phyloP scores from a whole-genome alignment of 441 rosid species.

The Viola pubescens region DNA sequence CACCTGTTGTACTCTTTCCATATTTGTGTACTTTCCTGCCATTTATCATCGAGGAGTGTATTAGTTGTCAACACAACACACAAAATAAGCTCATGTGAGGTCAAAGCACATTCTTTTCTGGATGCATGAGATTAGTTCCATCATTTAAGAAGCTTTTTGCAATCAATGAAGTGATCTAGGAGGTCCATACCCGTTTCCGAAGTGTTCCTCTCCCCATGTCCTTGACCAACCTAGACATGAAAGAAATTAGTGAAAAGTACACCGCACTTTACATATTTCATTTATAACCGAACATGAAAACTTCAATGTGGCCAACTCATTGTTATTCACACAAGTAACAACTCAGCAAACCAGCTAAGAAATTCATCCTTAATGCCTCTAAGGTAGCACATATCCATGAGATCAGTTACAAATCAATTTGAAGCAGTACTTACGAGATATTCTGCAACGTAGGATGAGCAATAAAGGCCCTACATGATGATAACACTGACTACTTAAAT shows the following conservation, averaged over 20 bases:
- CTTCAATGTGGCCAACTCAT: neutral
- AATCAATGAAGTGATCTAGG: neutral
- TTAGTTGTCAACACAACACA: slow-evolving; percentile 4
- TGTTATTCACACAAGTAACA: neutral
- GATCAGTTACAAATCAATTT: too few relatives aligned
- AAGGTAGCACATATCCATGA: neutral
- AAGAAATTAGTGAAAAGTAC: slow-evolving; percentile 9
- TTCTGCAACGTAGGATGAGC: too few relatives aligned
- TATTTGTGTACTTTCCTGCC: slow-evolving; percentile 95
- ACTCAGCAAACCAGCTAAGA: neutral
- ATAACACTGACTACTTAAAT: too few relatives aligned
- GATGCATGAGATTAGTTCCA: too few relatives aligned
- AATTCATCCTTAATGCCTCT: neutral
- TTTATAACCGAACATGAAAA: slow-evolving; percentile 7
- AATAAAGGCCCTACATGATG: too few relatives aligned
- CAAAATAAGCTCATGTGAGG: neutral
- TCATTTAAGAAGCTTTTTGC: neutral
- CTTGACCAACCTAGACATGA: slow-evolving; percentile 82
- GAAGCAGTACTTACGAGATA: too few relatives aligned
- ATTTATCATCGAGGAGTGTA: neutral
- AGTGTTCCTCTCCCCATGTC: slow-evolving; percentile 99
- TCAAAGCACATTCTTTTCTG: too few relatives aligned
- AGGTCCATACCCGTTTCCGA: slow-evolving; percentile 79
- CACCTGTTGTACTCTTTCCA: slow-evolving; percentile 91
- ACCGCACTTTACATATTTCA: neutral